Conservation (phyloP, 2,329 filamentous ascomycete genomes). For the Penicillium italicum region DNA sequence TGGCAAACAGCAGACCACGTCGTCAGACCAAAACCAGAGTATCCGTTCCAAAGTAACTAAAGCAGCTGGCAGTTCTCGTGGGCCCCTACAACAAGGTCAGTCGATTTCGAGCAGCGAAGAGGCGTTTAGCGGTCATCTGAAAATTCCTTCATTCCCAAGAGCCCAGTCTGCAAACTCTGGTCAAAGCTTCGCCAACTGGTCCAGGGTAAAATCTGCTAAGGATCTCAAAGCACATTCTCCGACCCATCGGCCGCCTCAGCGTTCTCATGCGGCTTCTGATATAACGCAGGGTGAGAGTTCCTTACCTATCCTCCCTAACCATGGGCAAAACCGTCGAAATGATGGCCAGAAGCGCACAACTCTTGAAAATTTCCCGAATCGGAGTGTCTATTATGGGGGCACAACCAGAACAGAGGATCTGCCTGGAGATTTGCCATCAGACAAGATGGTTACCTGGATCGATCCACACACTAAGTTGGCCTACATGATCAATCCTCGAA, state of each 20-base stretch:
- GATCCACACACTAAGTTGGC: conserved; percentile 54
- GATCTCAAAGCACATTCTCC: background rate
- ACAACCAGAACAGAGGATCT: background rate
- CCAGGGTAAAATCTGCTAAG: conserved; percentile 40
- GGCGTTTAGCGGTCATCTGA: conserved; percentile 24
- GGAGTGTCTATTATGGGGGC: background rate
- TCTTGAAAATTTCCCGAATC: background rate
- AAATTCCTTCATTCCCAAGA: conserved; percentile 29
- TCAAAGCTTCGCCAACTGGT: conserved; percentile 38
- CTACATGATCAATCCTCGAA: conserved; percentile 34
- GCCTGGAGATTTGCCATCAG: background rate
- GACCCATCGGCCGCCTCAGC: background rate
- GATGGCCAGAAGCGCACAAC: background rate
- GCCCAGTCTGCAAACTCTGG: conserved; percentile 6
- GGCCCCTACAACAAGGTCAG: background rate
- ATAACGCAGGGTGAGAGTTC: background rate
- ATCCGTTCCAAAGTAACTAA: background rate
- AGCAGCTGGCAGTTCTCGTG: background rate
- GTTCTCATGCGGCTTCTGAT: background rate
- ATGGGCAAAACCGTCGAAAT: background rate
- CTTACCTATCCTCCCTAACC: background rate
- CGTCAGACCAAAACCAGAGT: conserved; percentile 1
- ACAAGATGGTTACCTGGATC: conserved; percentile 49
- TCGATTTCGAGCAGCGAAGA: conserved; percentile 23
- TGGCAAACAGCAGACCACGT: conserved; percentile 18